Percentiles rank a stretch among this genome's conserved stretches.
Evolutionary conservation across 192 early-diverging fungal genomes (phyloP).

Genomic region (Entomortierella parvispora): DNA sequence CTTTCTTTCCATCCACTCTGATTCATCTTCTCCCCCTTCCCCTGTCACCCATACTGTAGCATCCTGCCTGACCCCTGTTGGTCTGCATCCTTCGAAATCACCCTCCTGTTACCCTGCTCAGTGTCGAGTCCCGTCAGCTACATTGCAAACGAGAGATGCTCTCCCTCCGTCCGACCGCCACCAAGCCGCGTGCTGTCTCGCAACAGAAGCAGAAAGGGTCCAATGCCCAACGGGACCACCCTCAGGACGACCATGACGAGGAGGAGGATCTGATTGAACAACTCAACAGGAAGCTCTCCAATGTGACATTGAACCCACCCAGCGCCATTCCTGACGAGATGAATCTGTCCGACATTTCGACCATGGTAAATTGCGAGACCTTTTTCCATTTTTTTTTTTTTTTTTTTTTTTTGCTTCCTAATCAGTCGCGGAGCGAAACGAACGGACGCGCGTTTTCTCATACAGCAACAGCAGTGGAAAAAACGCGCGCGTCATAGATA

Average conservation of each 20-base stretch:
- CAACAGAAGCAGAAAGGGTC: slow-evolving; percentile 45
- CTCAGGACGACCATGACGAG: slow-evolving; percentile 22
- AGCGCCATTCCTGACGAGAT: slow-evolving; percentile 49
- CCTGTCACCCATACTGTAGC: background rate
- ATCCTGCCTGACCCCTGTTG: too few relatives aligned
- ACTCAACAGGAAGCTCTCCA: slow-evolving; percentile 46
- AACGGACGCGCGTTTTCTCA: background rate
- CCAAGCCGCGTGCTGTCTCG: slow-evolving; percentile 25
- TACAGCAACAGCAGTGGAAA: too few relatives aligned
- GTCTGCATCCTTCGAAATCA: too few relatives aligned
- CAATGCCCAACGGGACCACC: slow-evolving; percentile 28
- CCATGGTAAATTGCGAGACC: slow-evolving; percentile 37
- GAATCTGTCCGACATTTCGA: slow-evolving; percentile 47
- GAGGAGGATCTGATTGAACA: slow-evolving; percentile 52
- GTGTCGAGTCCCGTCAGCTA: background rate
- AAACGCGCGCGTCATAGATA: too few relatives aligned
- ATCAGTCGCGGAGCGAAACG: background rate
- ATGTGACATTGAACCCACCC: slow-evolving; percentile 44
- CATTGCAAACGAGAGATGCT: slow-evolving; percentile 10
- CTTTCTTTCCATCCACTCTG: background rate
- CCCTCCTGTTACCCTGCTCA: background rate
- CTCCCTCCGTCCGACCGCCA: slow-evolving; percentile 13
- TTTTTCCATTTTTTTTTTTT: background rate
- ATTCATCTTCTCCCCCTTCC: background rate
- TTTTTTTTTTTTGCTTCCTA: slow-evolving; percentile 4